phyloP scores from a whole-genome alignment of 1,139 yeast genomes.

The Saccharomycopsis hybrid region DNA sequence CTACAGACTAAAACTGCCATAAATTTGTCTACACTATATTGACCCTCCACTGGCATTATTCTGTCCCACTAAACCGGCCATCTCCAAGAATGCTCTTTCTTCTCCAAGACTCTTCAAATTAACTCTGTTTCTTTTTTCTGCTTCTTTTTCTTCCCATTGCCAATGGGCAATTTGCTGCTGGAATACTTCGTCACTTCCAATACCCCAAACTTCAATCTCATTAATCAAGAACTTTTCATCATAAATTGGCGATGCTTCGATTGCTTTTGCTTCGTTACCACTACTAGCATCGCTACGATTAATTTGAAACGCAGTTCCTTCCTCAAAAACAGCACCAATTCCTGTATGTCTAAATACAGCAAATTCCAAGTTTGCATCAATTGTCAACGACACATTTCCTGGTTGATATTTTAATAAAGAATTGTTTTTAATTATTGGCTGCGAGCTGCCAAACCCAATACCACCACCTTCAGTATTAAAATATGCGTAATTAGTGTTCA shows the following conservation, averaged over 20 bases:
- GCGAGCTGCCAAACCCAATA: constrained; percentile 67
- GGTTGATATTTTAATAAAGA: constrained; percentile 37
- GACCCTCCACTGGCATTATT: constrained; percentile 26
- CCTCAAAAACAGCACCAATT: constrained; percentile 40
- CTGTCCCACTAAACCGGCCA: constrained; percentile 86
- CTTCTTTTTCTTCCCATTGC: constrained; percentile 92
- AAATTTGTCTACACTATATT: constrained; percentile 2
- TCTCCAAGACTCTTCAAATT: constrained; percentile 65
- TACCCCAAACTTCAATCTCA: constrained; percentile 87
- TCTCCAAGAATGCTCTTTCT: constrained; percentile 77
- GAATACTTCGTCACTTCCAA: constrained; percentile 71
- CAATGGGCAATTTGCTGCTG: constrained; percentile 70
- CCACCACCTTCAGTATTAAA: constrained; percentile 72
- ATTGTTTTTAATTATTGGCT: constrained; percentile 45
- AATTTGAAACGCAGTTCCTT: constrained; percentile 27
- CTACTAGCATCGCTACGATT: constrained; percentile 12
- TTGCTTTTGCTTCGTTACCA: neutral
- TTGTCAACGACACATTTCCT: constrained; percentile 73
- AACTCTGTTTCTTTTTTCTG: constrained; percentile 66
- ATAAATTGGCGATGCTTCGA: constrained; percentile 28
- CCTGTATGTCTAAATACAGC: constrained; percentile 72
- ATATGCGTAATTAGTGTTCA: constrained; percentile 38
- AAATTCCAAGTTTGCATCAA: constrained; percentile 74
- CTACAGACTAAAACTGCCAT: neutral
- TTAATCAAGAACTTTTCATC: constrained; percentile 70